phyloP scores from a whole-genome alignment of 1,284 basidiomycete genomes.

The Ganoderma lingzhi region DNA sequence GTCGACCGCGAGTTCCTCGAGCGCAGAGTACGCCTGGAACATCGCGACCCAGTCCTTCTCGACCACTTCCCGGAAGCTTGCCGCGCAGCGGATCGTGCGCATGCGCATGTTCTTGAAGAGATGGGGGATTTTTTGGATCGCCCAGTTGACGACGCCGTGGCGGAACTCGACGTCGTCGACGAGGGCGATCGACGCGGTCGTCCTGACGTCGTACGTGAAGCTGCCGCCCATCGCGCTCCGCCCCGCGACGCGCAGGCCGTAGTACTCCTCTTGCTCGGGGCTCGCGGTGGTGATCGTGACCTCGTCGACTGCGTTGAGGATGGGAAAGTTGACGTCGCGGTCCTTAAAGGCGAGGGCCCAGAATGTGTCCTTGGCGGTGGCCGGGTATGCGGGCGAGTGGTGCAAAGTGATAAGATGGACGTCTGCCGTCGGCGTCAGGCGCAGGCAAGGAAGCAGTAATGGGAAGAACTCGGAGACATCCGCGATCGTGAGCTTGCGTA shows the following conservation, averaged over 20 bases:
- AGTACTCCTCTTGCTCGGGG: neutral
- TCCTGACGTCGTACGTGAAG: conserved; percentile 1
- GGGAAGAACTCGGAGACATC: conserved; percentile 4
- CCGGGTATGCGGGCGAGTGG: neutral
- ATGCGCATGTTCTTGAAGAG: neutral
- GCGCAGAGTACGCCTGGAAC: neutral
- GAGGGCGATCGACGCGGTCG: neutral
- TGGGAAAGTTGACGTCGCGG: neutral
- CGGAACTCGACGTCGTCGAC: neutral
- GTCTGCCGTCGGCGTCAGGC: neutral
- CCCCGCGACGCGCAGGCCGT: neutral
- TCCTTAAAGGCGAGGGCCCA: neutral
- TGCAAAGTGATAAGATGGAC: conserved; percentile 1
- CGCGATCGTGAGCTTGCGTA: conserved; percentile 1
- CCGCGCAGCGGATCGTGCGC: neutral
- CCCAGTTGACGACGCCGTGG: neutral
- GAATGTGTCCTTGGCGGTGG: neutral
- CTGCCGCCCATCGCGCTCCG: neutral
- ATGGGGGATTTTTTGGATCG: neutral
- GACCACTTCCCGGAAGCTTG: neutral
- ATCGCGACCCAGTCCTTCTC: neutral
- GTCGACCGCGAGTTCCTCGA: conserved; percentile 1
- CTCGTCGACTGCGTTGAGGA: neutral
- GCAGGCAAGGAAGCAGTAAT: neutral
- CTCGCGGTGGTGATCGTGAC: neutral